A percentile compares a stretch with the other conserved stretches of the same genome.
These are phyloP conservation scores for Polychytrium aggregatum DNA, from an alignment of 192 early-diverging fungal species.

Conservation along the genomic window DNA sequence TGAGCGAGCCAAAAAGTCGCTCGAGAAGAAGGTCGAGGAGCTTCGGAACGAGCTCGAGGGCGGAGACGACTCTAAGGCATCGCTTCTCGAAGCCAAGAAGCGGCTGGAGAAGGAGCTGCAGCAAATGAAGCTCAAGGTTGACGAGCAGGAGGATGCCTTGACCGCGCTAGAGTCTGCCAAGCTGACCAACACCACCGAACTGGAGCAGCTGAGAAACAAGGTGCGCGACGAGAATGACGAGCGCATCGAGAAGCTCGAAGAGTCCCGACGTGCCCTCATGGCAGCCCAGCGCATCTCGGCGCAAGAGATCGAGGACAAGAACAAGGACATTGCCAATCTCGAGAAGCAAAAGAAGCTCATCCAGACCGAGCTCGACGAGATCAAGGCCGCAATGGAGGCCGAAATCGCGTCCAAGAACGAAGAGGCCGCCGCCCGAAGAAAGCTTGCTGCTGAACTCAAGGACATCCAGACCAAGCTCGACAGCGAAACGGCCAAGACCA, in stretches of 20 bases:
- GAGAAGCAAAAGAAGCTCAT: slow-evolving; percentile 54
- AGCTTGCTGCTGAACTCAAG: slow-evolving; percentile 45
- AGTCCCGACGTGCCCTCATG: slow-evolving; percentile 67
- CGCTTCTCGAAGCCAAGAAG: slow-evolving; percentile 46
- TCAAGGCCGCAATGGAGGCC: slow-evolving; percentile 48
- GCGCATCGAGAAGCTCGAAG: slow-evolving; percentile 66
- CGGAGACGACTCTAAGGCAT: slow-evolving; percentile 52
- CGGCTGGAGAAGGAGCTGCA: slow-evolving; percentile 52
- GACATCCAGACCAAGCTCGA: slow-evolving; percentile 51
- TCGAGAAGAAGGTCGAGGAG: slow-evolving; percentile 59
- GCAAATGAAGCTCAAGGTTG: slow-evolving; percentile 36
- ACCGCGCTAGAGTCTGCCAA: slow-evolving; percentile 43
- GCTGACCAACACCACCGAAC: slow-evolving; percentile 24
- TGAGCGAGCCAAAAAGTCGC: slow-evolving; percentile 50
- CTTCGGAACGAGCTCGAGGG: slow-evolving; percentile 57
- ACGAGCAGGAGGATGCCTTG: slow-evolving; percentile 41
- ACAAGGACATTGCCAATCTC: slow-evolving; percentile 51
- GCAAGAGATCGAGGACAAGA: slow-evolving; percentile 73
- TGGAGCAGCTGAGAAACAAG: slow-evolving; percentile 43
- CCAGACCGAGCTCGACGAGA: slow-evolving; percentile 50
- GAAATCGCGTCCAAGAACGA: slow-evolving; percentile 55
- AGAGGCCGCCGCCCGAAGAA: slow-evolving; percentile 40
- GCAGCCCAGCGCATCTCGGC: slow-evolving; percentile 60
- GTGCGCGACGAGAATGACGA: slow-evolving; percentile 60
- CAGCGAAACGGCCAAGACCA: slow-evolving; percentile 47